Conservation (phyloP, 2,329 filamentous ascomycete genomes). For the Beauveria medogensis region DNA sequence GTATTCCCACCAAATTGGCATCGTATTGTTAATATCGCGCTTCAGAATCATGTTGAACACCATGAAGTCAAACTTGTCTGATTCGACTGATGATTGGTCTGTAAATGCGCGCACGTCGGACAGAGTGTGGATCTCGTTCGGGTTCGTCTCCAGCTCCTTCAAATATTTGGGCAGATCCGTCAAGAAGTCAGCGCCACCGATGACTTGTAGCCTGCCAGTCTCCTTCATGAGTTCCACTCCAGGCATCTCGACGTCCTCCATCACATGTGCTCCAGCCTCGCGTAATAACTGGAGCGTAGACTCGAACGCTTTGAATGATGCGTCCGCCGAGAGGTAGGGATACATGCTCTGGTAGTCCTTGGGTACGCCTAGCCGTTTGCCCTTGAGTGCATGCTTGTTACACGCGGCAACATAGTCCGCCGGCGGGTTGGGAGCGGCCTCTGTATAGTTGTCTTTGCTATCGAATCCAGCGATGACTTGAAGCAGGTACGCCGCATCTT, state of each 20-base stretch:
- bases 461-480: conserved; percentile 56
- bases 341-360: conserved; percentile 42
- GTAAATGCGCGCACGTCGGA: conserved; percentile 48
- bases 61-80: conserved; percentile 51
- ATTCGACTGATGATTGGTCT: conserved; percentile 40
- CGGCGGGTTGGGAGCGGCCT: conserved; percentile 42
- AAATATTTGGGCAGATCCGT: conserved; percentile 48
- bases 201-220: conserved; percentile 41
- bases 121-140: conserved; percentile 44
- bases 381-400: conserved; percentile 41
- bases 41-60: conserved; percentile 47
- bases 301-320: conserved; percentile 43
- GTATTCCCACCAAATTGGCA: conserved; percentile 47
- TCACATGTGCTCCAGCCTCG: conserved; percentile 48
- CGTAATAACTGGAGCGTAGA: conserved; percentile 42
- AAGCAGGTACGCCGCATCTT: conserved; percentile 55
- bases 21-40: conserved; percentile 45
- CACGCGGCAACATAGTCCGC: conserved; percentile 57
- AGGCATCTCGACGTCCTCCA: conserved; percentile 45
- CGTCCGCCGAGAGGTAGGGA: neutral
- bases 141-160: conserved; percentile 46
- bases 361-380: conserved; percentile 57
- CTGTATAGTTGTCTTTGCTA: conserved; percentile 55
- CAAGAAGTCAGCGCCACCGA: conserved; percentile 49
- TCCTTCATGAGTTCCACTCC: conserved; percentile 41